These are phyloP conservation scores for Herpetomonas tarakana DNA, from an alignment of 208 protist species.

Conservation along the genomic window DNA sequence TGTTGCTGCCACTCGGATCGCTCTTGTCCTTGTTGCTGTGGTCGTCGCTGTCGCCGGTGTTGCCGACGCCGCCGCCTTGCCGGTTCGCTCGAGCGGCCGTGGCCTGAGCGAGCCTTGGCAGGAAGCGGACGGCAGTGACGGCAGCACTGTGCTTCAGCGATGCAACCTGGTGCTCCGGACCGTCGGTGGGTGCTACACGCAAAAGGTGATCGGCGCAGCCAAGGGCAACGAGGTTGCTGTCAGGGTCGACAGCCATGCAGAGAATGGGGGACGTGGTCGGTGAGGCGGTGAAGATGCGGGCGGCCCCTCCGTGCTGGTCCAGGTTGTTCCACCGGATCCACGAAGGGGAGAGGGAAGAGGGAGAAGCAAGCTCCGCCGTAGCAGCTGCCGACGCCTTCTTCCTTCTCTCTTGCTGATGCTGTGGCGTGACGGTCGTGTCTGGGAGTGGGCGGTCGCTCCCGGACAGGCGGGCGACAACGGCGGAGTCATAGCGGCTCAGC, in stretches of 20 bases:
- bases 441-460: neutral
- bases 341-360: neutral
- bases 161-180: slow-evolving; percentile 22
- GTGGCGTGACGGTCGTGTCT: neutral
- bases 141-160: slow-evolving; percentile 23
- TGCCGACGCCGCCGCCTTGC: neutral
- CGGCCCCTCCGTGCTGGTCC: slow-evolving; percentile 50
- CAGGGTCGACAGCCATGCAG: slow-evolving; percentile 46
- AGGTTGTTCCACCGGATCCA: slow-evolving; percentile 75
- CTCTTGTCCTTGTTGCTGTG: neutral
- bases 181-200: slow-evolving; percentile 28
- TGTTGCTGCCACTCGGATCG: neutral
- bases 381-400: no score
- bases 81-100: neutral
- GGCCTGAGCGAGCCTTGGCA: neutral
- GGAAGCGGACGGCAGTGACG: slow-evolving; percentile 19
- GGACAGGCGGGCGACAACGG: slow-evolving; percentile 8
- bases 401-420: neutral
- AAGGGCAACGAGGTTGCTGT: slow-evolving; percentile 51
- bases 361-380: neutral
- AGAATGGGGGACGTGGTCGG: slow-evolving; percentile 38
- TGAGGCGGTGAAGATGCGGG: slow-evolving; percentile 26
- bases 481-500: slow-evolving; percentile 35
- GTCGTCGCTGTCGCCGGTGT: neutral
- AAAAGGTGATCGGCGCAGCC: slow-evolving; percentile 49